Conservation (phyloP, 2,329 filamentous ascomycete genomes). For the Malbranchea cinnamomea region DNA sequence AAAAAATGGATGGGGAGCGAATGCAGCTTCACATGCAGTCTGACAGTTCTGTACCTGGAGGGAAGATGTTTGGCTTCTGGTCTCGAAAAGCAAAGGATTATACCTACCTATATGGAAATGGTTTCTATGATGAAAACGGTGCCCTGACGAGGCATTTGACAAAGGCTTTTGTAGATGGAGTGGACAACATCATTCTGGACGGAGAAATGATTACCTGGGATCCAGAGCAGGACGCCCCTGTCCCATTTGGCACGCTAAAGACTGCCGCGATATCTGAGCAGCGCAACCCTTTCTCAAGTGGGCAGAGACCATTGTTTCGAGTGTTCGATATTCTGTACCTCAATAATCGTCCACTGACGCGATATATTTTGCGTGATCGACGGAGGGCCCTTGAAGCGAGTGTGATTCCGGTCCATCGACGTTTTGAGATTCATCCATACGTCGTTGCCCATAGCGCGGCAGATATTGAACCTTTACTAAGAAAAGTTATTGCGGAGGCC, state of each 20-base stretch:
- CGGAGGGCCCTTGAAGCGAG: slow-evolving; percentile 57
- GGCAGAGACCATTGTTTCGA: slow-evolving; percentile 61
- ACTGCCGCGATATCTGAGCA: slow-evolving; percentile 72
- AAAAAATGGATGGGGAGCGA: slow-evolving; percentile 90
- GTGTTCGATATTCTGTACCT: slow-evolving; percentile 87
- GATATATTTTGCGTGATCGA: slow-evolving; percentile 70
- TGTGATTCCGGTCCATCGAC: slow-evolving; percentile 54
- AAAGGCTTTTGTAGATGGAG: slow-evolving; percentile 59
- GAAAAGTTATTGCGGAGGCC: slow-evolving; percentile 69
- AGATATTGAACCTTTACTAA: slow-evolving; percentile 64
- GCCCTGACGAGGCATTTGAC: slow-evolving; percentile 68
- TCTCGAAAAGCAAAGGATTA: slow-evolving; percentile 95
- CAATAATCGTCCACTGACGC: slow-evolving; percentile 65
- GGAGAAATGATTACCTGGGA: slow-evolving; percentile 99
- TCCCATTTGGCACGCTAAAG: slow-evolving; percentile 85
- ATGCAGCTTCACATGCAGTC: slow-evolving; percentile 91
- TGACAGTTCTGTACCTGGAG: slow-evolving; percentile 52
- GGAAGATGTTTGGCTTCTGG: slow-evolving; percentile 71
- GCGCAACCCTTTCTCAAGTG: slow-evolving; percentile 50
- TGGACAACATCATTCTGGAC: slow-evolving; percentile 79
- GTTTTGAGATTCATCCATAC: slow-evolving; percentile 71
- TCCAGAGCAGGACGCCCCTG: slow-evolving; percentile 64
- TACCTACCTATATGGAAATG: slow-evolving; percentile 76
- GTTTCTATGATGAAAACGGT: slow-evolving; percentile 57
- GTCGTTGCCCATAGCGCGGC: slow-evolving; percentile 49